Conservation (phyloP, 306 rosid genomes). For the Sphenostylis stenocarpa region DNA sequence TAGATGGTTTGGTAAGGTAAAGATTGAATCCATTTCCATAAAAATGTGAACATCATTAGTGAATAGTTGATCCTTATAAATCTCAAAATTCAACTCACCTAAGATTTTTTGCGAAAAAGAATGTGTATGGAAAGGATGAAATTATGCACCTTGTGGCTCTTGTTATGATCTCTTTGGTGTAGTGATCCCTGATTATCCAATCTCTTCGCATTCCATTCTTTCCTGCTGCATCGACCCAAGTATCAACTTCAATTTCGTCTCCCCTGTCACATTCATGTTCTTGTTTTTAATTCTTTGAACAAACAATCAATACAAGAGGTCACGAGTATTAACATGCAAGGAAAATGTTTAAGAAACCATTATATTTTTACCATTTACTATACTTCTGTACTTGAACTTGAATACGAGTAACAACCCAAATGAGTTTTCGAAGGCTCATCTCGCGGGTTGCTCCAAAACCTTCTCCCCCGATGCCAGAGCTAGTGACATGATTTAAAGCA, state of each 20-base stretch:
- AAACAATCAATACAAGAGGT: not conserved
- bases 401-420: slow-evolving; percentile 89
- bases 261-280: slow-evolving; percentile 63
- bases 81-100: too few relatives aligned
- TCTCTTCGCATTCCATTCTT: slow-evolving; percentile 97
- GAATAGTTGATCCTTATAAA: not conserved
- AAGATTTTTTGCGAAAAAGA: too few relatives aligned
- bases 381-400: slow-evolving; percentile 92
- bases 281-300: not conserved
- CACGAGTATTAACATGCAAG: not conserved
- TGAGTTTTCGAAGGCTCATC: slow-evolving; percentile 84
- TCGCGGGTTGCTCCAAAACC: slow-evolving; percentile 88
- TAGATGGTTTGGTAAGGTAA: not conserved
- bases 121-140: not conserved
- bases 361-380: slow-evolving; percentile 58
- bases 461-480: slow-evolving; percentile 82
- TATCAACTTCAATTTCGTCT: slow-evolving; percentile 84
- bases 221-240: slow-evolving; percentile 94
- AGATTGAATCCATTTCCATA: too few relatives aligned
- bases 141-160: slow-evolving; percentile 77
- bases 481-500: slow-evolving; percentile 77
- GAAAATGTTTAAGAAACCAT: not conserved
- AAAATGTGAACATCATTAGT: too few relatives aligned
- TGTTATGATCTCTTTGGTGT: slow-evolving; percentile 66
- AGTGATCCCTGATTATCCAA: slow-evolving; percentile 82